Conservation (phyloP, 73 alveolate genomes). For the Symbiodinium natans region DNA sequence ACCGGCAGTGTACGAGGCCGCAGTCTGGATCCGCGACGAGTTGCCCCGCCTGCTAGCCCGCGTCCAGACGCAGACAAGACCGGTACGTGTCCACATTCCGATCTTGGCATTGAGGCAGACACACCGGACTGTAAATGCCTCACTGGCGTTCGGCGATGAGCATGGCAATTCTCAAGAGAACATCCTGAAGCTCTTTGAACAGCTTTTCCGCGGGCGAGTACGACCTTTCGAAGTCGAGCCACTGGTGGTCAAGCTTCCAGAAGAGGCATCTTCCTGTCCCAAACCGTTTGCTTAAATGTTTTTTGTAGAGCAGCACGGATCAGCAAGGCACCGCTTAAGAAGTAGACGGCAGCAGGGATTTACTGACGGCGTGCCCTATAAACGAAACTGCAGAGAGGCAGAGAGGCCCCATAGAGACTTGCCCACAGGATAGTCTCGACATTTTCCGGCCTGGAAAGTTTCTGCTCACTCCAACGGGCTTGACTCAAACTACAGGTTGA, state of each 20-base stretch:
- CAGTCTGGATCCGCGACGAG: background rate
- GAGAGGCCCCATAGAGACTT: no score
- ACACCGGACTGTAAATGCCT: background rate
- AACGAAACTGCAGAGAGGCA: no score
- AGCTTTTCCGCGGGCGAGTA: constrained; percentile 9
- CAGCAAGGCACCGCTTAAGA: no score
- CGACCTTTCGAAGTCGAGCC: background rate
- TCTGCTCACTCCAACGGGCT: no score
- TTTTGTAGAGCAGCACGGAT: no score
- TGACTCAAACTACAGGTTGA: no score
- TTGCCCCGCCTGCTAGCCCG: background rate
- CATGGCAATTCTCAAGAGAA: constrained; percentile 22
- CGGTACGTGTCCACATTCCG: background rate
- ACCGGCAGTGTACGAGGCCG: background rate
- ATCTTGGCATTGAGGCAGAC: background rate
- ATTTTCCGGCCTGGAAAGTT: no score
- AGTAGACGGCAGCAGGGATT: no score
- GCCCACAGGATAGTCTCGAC: no score
- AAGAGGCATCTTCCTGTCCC: background rate
- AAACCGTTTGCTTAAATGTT: no score
- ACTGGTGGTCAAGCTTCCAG: constrained; percentile 8
- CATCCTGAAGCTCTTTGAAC: constrained; percentile 20
- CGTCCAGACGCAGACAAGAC: background rate
- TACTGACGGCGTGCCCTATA: no score
- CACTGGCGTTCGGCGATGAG: constrained; percentile 26